Percentiles rank a stretch among this genome's conserved stretches.
Evolutionary conservation across 164 flowering plant genomes (phyloP).

Genomic region (Magnolia officinalis): DNA sequence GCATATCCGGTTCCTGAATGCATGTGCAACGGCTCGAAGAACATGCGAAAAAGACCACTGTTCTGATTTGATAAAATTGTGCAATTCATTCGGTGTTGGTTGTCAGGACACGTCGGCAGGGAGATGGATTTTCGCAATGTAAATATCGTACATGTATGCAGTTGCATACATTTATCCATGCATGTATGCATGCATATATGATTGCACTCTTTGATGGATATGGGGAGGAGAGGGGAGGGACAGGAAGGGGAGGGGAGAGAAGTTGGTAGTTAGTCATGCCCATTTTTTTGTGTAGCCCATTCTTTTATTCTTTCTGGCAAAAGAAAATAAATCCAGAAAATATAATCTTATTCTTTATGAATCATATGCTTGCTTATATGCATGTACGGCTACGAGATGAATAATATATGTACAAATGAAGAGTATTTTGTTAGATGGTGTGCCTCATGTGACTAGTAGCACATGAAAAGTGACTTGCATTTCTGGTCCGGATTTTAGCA

Average conservation of each 20-base stretch:
- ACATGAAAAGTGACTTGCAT: too few species aligned
- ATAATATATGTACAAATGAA: too few species aligned
- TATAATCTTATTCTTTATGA: background rate
- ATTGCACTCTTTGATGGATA: background rate
- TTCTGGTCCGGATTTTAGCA: too few species aligned
- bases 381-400: too few species aligned
- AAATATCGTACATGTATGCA: background rate
- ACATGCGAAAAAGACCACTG: background rate
- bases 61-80: background rate
- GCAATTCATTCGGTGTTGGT: too few species aligned
- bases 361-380: too few species aligned
- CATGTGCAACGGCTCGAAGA: slow-evolving; percentile 58
- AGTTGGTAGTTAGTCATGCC: background rate
- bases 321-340: background rate
- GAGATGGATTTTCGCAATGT: too few species aligned
- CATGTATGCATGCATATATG: background rate
- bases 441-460: too few species aligned
- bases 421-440: too few species aligned
- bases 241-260: background rate
- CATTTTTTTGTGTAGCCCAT: background rate
- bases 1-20: slow-evolving; percentile 91
- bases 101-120: too few species aligned
- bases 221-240: background rate
- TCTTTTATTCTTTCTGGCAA: background rate
- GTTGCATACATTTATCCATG: background rate